Base-by-base conservation (phyloP, 495 filamentous ascomycete species). In the Pseudoneurospora amorphoporcata region DNA sequence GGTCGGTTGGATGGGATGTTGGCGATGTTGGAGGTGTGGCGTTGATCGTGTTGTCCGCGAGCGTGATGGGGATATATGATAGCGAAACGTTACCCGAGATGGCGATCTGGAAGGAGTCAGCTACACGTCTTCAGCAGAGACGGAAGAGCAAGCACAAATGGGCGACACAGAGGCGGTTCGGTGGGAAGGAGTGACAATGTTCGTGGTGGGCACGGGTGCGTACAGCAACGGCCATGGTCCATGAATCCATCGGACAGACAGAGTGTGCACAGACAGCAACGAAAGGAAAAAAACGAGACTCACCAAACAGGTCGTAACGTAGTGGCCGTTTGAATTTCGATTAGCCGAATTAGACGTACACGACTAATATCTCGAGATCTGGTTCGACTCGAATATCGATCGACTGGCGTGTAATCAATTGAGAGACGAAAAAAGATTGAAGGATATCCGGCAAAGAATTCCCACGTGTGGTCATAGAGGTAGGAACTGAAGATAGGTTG, bases 71-170 rank as follows among this genome's bases (percentile, higher is more conserved):
- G 53, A 65, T 65, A 65, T 65, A 65, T 65, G 53, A 65, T 12
- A 29, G 53, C 53, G 53, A 65, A 65, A 35, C 53, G 53, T 65
- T 65, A 65, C 53, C 53, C 53, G 53, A 65, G 1, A 65, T 17
- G 53, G 29, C 53, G 53, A 65, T 65, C 75, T 73, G 69, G 42
- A 73, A 73, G 74, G 47, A 41, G 71, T 77, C 69, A 77, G 76
- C 71, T 53, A 40, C 58, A 73, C 37, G 37, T 32, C 39, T 68
- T 29, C 35, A 37, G 69, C 32, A 45, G 69, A 47, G 23, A 19
- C 53, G 72, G 39, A 14, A 42, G 42, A 73, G 47, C 47, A 19
- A 73, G 35, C 43, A 65, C 47, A 37, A 23, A 23, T 29, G 68
- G 45, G 35, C 38, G 32, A 71, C 38, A 73, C 47, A 47, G 8